These are phyloP conservation scores for Suhomyces sp. DNA, from an alignment of 805 yeast species.

Conservation along the genomic window DNA sequence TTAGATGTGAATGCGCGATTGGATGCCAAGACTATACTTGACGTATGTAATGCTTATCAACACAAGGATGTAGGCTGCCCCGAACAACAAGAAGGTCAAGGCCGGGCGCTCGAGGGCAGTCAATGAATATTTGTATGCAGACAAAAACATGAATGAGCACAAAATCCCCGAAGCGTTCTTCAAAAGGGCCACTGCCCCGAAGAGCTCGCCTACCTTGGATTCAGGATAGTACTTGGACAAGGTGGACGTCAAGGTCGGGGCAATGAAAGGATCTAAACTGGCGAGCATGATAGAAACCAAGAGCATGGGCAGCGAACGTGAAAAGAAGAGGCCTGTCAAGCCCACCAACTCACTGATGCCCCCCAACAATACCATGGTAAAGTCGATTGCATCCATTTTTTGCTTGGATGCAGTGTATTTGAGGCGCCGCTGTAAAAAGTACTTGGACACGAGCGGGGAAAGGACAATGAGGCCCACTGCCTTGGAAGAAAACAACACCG, in stretches of 20 bases:
- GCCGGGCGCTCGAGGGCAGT: slow-evolving; percentile 26
- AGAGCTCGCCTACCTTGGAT: slow-evolving; percentile 63
- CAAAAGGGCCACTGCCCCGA: slow-evolving; percentile 65
- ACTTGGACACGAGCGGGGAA: slow-evolving; percentile 48
- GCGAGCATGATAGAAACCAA: slow-evolving; percentile 31
- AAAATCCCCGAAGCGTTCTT: slow-evolving; percentile 48
- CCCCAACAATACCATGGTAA: slow-evolving; percentile 35
- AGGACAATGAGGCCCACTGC: slow-evolving; percentile 48
- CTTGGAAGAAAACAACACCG: slow-evolving; percentile 48
- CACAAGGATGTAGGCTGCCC: slow-evolving; percentile 8
- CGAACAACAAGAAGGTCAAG: slow-evolving; percentile 20
- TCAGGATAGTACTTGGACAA: slow-evolving; percentile 61
- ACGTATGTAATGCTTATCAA: slow-evolving; percentile 13
- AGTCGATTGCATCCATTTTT: slow-evolving; percentile 55
- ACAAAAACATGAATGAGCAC: slow-evolving; percentile 48
- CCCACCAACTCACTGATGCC: slow-evolving; percentile 14
- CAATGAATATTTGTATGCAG: slow-evolving; percentile 41
- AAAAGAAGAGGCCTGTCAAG: slow-evolving; percentile 18
- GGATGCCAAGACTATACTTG: background rate
- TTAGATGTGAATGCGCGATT: background rate
- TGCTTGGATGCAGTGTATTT: slow-evolving; percentile 31
- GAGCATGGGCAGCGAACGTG: slow-evolving; percentile 29
- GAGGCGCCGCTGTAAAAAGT: slow-evolving; percentile 29
- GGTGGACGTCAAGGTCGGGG: slow-evolving; percentile 60
- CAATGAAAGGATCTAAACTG: slow-evolving; percentile 47